These are phyloP conservation scores for Phytophthora rubi DNA, from an alignment of 352 stramenopile genomes.

Conservation along the genomic window DNA sequence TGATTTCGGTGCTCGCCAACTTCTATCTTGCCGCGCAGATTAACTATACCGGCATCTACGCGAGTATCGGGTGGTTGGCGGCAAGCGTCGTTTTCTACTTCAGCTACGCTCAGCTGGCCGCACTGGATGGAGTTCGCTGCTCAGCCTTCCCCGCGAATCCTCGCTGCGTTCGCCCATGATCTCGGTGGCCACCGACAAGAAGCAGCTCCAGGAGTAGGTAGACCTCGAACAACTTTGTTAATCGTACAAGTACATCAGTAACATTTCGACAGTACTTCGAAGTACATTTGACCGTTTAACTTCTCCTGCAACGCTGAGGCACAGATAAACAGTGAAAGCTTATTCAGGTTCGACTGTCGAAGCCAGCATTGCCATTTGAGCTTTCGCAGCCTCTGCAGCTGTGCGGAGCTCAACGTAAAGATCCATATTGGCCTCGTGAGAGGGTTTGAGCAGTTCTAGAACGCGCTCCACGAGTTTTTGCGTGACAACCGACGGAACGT, in stretches of 20 bases:
- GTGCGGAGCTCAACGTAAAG: slow-evolving; percentile 61
- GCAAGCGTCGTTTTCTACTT: slow-evolving; percentile 78
- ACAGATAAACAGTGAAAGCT: not conserved
- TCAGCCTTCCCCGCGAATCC: slow-evolving; percentile 58
- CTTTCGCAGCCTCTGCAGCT: slow-evolving; percentile 41
- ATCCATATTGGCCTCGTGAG: slow-evolving; percentile 65
- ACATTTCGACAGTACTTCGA: not conserved
- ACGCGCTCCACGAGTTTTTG: slow-evolving; percentile 70
- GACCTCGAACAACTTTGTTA: slow-evolving; percentile 14
- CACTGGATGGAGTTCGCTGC: slow-evolving; percentile 61
- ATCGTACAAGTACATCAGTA: slow-evolving; percentile 22
- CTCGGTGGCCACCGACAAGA: slow-evolving; percentile 46
- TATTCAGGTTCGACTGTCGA: slow-evolving; percentile 18
- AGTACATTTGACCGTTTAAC: not conserved
- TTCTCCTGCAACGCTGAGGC: not conserved
- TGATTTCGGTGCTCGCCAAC: slow-evolving; percentile 62
- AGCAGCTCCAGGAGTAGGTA: slow-evolving; percentile 41
- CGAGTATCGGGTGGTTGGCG: slow-evolving; percentile 59
- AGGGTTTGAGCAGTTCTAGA: slow-evolving; percentile 64
- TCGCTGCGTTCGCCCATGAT: slow-evolving; percentile 59
- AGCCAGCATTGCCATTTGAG: slow-evolving; percentile 33
- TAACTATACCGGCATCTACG: slow-evolving; percentile 54
- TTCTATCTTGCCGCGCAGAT: slow-evolving; percentile 80
- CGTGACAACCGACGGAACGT: slow-evolving; percentile 54
- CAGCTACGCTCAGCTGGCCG: slow-evolving; percentile 70